Base-by-base conservation (phyloP, 2,329 filamentous ascomycete species). In the Fusarium humuli region DNA sequence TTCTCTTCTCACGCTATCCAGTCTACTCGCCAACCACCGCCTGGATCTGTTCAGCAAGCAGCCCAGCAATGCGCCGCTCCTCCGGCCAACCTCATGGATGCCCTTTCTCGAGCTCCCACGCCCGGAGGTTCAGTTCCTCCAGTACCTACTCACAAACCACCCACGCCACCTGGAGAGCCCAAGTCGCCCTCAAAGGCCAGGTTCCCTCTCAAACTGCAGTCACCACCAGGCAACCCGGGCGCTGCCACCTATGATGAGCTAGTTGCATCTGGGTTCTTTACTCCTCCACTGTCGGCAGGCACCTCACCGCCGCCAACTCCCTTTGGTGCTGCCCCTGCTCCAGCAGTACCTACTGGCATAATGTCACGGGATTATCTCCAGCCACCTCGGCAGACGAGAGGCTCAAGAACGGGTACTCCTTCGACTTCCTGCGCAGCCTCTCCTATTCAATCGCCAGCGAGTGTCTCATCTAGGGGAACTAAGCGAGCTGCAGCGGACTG, bases 1-100 rank as follows among this genome's bases (percentile, higher is more conserved):
- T 89, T 89, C 76, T 81, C 84, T 48, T 80, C 84, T 25, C 86
- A 88, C 67, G 86, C 87, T 55, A 88, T 88, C 65, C 84, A 86
- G 65, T 87, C 86, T 7, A 87, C 85, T 2, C 81, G 87, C 6
- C 85, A 85, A 73, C 84, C 73, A 27, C 72, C 72, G 42, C 72
- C 72, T 8, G 70, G 70, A 22, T 42, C 64, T 61, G 34, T 54
- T 44, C 50, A 69, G 25, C 49, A 53, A 29, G 22, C 23, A 23
- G 55, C 23, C 49, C 69, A 23, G 20, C 48, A 53, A 22, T 41
- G 37, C 18, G 49, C 61, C 14, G 61, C 62, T 48, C 52, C 58
- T 20, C 27, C 68, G 5, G 10, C 58, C 29, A 57, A 53, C 41
- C 55, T 64, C 12, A 48, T 48, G 23, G 63, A 70, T 11, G 61